Evolutionary conservation across 768 basidiomycete species (phyloP), one percentile per base, ranked within the genome.

Genomic region (Butyriboletus loyo): DNA sequence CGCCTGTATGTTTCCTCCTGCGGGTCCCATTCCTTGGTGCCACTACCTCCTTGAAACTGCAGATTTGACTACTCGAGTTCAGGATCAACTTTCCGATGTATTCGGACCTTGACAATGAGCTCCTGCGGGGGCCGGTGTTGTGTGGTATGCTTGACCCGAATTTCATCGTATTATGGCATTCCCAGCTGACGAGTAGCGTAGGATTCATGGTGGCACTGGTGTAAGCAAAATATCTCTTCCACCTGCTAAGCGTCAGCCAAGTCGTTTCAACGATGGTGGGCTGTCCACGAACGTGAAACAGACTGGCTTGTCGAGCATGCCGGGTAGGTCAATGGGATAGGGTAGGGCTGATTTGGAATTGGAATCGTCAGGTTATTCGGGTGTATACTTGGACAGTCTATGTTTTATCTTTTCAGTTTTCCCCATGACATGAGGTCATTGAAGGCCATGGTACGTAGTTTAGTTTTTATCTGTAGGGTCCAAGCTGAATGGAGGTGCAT

Each of bases 381-480:
- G 5, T 59, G 58, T 21, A 50, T 45, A 14, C 6, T 59, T 0
- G 58, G 57, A 1, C 58, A 54, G 31, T 43, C 39, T n/a, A 27
- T 47, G 3, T 47, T 55, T 40, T 60, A 59, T 15, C 50, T 46
- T 31, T 37, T 15, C 10, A 49, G 38, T 24, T 58, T 58, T 31
- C 50, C 57, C 8, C 36, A 15, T 5, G 57, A 59, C 24, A 15
- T 50, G 3, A 47, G 25, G 24, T 27, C 49, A 8, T 17, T 59
- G 46, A 59, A 59, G 15, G 19, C 13, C 0, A 4, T 46, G 57
- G 57, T 59, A 5, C 36, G 52, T 37, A 5, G 7, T 22, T 45
- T 19, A 4, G 22, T 25, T 17, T 11, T 0, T 25, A 2, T 13
- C 17, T 5, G 21, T 25, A 13, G 13, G 4, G 5, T n/a, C 22